Base-by-base conservation (phyloP, 139 green algal species). In the Chara braunii region DNA sequence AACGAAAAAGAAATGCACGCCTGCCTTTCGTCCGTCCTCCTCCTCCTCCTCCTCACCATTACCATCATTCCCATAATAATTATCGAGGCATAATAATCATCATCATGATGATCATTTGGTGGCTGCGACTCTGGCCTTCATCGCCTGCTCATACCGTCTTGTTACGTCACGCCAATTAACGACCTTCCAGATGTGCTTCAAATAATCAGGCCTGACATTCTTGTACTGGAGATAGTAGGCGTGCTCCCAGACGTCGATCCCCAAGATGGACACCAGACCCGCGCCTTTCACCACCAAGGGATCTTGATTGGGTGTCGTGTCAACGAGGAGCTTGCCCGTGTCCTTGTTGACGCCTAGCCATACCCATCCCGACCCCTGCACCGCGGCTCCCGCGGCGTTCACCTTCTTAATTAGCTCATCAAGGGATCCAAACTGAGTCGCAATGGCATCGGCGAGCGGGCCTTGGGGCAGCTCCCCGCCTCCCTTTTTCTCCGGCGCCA, bases 151-250 rank as follows among this genome's bases (percentile, higher is more conserved):
- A 51, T 85, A 85, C 7, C 87, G 81, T 22, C 81, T 58, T 22
- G 58, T 84, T 29, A 92, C 88, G 57, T 97, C 84, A 51, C 88
- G 87, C 92, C 92, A 98, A 82, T 98, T 98, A 29, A 98, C 83
- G 4, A 98, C 60, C 52, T 90, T 84, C 92, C 92, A 98, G 57
- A 98, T 86, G 31, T 83, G 85, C 48, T 94, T 95, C 3, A 98
- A 76, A 78, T 98, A 98, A 63, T 96, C 87, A 0, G 92, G 88
- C 18, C 89, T 79, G 37, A 92, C 86, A 56, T 97, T 97, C 78
- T 95, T 95, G 85, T 98, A 98, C 68, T 77, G 68, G 6, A 83
- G 74, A 50, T 83, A 83, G 61, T 74, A 78, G 5, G 69, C 60
- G 43, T 78, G 69, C 60, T 78, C 89, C 91, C 91, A 97, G 29